phyloP scores from a whole-genome alignment of 495 filamentous ascomycete species.

The Penicillium odoratum region DNA sequence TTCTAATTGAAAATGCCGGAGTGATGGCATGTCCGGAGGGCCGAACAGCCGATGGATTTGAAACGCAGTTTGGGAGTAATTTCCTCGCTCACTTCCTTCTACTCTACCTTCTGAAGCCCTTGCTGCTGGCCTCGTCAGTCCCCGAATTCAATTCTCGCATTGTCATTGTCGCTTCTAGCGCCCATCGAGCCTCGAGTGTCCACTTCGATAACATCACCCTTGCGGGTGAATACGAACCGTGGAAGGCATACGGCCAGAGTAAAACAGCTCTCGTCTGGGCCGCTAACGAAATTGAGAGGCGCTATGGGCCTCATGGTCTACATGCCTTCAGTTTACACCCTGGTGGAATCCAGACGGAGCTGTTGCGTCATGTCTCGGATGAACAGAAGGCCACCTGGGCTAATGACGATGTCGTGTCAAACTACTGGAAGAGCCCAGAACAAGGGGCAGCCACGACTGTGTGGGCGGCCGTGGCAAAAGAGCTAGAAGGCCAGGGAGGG shows the following conservation, averaged over 20 bases:
- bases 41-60: constrained; percentile 43
- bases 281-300: constrained; percentile 41
- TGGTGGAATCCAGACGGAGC: constrained; percentile 28
- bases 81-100: constrained; percentile 52
- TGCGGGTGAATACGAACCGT: constrained; percentile 28
- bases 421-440: constrained; percentile 30
- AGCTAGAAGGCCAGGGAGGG: constrained; percentile 39
- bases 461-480: constrained; percentile 40
- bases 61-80: constrained; percentile 49
- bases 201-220: constrained; percentile 26
- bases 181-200: constrained; percentile 26
- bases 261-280: constrained; percentile 40
- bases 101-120: constrained; percentile 44
- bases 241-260: constrained; percentile 30
- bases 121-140: constrained; percentile 37
- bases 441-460: constrained; percentile 43
- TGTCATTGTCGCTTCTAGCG: constrained; percentile 40
- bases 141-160: constrained; percentile 43
- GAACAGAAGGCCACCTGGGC: constrained; percentile 17
- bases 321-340: constrained; percentile 40
- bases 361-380: constrained; percentile 11
- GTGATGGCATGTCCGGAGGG: constrained; percentile 46
- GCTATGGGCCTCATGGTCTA: constrained; percentile 36
- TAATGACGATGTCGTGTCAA: constrained; percentile 18
- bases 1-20: constrained; percentile 50